Conservation (phyloP, 805 yeast genomes). For the Suhomyces sp. region DNA sequence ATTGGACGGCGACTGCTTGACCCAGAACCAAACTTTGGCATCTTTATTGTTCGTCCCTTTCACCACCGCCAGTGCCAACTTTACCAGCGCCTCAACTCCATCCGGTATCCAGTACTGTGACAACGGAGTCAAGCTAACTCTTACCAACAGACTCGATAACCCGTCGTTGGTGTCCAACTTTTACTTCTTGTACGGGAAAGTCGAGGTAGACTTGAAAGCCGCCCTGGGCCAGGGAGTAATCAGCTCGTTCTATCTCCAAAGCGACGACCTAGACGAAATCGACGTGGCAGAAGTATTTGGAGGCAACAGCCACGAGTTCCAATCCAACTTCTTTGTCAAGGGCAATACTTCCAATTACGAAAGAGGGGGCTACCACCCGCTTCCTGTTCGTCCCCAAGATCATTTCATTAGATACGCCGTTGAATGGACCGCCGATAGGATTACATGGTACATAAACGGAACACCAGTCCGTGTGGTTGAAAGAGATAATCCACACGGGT, state of each 20-base stretch:
- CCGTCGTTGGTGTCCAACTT: conserved; percentile 15
- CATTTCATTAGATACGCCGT: conserved; percentile 31
- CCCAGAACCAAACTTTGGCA: conserved; percentile 26
- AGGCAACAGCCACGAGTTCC: conserved; percentile 28
- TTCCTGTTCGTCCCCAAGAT: conserved; percentile 23
- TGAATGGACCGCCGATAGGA: conserved; percentile 35
- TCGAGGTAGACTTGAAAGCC: conserved; percentile 34
- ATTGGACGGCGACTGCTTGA: conserved; percentile 23
- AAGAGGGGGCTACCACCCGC: conserved; percentile 33
- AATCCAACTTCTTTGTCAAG: conserved; percentile 40
- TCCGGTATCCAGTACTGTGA: conserved; percentile 4
- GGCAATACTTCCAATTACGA: conserved; percentile 38
- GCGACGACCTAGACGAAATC: conserved; percentile 44
- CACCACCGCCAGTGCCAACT: conserved; percentile 5
- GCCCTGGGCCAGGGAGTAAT: conserved; percentile 36
- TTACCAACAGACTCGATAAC: conserved; percentile 14
- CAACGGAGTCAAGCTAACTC: conserved; percentile 11
- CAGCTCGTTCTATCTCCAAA: conserved; percentile 41
- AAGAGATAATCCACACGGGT: conserved; percentile 23
- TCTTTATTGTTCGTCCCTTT: conserved; percentile 18
- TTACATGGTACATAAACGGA: conserved; percentile 34
- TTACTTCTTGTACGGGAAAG: conserved; percentile 36
- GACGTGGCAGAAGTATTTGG: conserved; percentile 43
- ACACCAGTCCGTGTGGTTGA: conserved; percentile 22
- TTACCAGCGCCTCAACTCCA: background rate